Evolutionary conservation across 2,329 filamentous ascomycete species (phyloP).

Genomic region (Blastomyces parvus): DNA sequence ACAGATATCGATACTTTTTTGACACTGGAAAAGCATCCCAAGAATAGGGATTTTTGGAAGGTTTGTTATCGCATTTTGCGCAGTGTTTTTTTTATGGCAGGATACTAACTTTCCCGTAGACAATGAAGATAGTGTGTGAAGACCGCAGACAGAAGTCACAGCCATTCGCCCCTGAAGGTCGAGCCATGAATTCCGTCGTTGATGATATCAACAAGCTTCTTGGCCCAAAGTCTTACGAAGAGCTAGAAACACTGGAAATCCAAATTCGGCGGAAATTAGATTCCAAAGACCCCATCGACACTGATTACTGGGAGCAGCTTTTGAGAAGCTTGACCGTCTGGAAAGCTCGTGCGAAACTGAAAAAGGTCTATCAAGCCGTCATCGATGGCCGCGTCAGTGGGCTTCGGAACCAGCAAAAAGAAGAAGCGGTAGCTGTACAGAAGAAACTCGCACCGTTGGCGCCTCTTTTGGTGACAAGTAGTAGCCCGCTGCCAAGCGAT

Average conservation of each 20-base stretch:
- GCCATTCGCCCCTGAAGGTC: slow-evolving; percentile 53
- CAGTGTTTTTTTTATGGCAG: neutral
- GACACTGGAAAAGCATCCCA: slow-evolving; percentile 64
- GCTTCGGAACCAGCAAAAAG: slow-evolving; percentile 57
- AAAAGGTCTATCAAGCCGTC: slow-evolving; percentile 66
- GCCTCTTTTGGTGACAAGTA: slow-evolving; percentile 23
- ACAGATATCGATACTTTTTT: slow-evolving; percentile 73
- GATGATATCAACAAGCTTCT: slow-evolving; percentile 83
- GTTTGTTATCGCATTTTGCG: slow-evolving; percentile 31
- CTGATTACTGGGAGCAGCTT: slow-evolving; percentile 95
- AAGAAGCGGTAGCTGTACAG: slow-evolving; percentile 52
- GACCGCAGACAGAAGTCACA: slow-evolving; percentile 61
- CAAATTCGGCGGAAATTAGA: slow-evolving; percentile 80
- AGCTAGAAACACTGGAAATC: slow-evolving; percentile 74
- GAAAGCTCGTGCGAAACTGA: slow-evolving; percentile 82
- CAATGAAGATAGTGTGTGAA: slow-evolving; percentile 72
- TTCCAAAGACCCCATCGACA: slow-evolving; percentile 86
- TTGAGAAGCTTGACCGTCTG: slow-evolving; percentile 75
- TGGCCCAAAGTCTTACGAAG: slow-evolving; percentile 71
- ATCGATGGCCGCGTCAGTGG: slow-evolving; percentile 58
- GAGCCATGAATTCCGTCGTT: slow-evolving; percentile 71
- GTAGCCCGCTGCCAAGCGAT: slow-evolving; percentile 13
- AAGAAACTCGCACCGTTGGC: slow-evolving; percentile 46
- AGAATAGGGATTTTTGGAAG: slow-evolving; percentile 82
- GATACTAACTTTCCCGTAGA: slow-evolving; percentile 36